Evolutionary conservation across 306 rosid genomes (phyloP).

Genomic region (Astragalus membranaceus): DNA sequence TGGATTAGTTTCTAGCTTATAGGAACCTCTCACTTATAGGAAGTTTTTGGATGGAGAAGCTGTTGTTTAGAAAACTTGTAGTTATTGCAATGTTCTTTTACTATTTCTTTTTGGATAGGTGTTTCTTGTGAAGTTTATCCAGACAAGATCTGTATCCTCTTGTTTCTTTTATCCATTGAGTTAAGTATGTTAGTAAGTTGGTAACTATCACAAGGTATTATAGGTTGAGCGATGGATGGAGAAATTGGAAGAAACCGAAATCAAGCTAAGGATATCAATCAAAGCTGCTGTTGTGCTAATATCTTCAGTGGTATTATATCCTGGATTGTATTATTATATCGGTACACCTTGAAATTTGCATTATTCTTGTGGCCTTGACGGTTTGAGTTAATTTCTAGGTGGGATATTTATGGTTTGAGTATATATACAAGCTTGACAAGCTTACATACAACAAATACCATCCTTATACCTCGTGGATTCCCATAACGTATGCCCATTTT

Average conservation of each 20-base stretch:
- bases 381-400: conserved; percentile 38
- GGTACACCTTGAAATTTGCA: not conserved
- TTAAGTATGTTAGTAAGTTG: conserved; percentile 13
- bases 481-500: conserved; percentile 70
- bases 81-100: not conserved
- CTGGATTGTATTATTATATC: not conserved
- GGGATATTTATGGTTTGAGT: conserved; percentile 86
- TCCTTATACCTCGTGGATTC: conserved; percentile 98
- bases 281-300: conserved; percentile 55
- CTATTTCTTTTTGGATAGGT: not conserved
- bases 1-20: not conserved
- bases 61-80: not conserved
- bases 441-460: conserved; percentile 79
- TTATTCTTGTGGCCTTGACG: conserved; percentile 20
- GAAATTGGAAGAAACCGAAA: conserved; percentile 84
- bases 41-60: not conserved
- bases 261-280: conserved; percentile 67
- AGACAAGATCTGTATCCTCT: not conserved
- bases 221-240: conserved; percentile 96
- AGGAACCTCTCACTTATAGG: not conserved
- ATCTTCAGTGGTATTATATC: conserved; percentile 47
- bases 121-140: not conserved
- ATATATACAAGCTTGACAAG: conserved; percentile 87
- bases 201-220: conserved; percentile 18
- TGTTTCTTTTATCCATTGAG: conserved; percentile 1